Evolutionary conservation across 1,284 basidiomycete species (phyloP).

Genomic region (Meripilus lineatus): DNA sequence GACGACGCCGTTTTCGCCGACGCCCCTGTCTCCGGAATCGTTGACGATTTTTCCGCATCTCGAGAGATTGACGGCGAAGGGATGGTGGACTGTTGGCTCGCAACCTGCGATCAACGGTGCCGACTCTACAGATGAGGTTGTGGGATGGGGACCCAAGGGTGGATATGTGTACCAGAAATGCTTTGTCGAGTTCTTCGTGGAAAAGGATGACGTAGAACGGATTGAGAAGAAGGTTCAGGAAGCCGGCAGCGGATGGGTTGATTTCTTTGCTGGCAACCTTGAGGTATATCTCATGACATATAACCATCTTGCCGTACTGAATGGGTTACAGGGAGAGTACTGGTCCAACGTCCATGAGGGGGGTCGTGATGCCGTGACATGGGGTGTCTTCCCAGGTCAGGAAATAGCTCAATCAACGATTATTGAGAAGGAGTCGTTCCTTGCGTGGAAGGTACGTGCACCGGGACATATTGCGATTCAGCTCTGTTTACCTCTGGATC

Average conservation of each 20-base stretch:
- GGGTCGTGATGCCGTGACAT: slow-evolving; percentile 93
- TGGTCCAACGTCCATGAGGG: slow-evolving; percentile 77
- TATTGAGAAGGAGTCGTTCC: slow-evolving; percentile 89
- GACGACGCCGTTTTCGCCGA: slow-evolving; percentile 88
- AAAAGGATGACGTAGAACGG: slow-evolving; percentile 53
- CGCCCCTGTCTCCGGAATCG: slow-evolving; percentile 84
- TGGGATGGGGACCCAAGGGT: slow-evolving; percentile 90
- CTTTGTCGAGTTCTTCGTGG: slow-evolving; percentile 96
- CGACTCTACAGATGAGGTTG: slow-evolving; percentile 66
- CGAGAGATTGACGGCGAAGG: slow-evolving; percentile 67
- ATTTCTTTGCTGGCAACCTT: slow-evolving; percentile 83
- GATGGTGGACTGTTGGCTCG: slow-evolving; percentile 96
- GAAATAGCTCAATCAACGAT: slow-evolving; percentile 97
- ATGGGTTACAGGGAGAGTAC: slow-evolving; percentile 64
- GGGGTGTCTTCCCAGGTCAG: slow-evolving; percentile 97
- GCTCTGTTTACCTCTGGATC: background rate
- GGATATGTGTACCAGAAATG: slow-evolving; percentile 98
- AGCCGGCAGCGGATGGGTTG: slow-evolving; percentile 62
- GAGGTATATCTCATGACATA: slow-evolving; percentile 42
- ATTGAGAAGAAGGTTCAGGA: slow-evolving; percentile 58
- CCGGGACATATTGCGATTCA: background rate
- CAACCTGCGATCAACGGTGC: slow-evolving; percentile 91
- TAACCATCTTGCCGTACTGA: background rate
- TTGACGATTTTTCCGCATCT: slow-evolving; percentile 77
- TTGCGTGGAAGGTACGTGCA: slow-evolving; percentile 80